A percentile compares a stretch with the other conserved stretches of the same genome.
Conservation (phyloP, 2,329 filamentous ascomycete genomes). For the Aspergillus jensenii region DNA sequence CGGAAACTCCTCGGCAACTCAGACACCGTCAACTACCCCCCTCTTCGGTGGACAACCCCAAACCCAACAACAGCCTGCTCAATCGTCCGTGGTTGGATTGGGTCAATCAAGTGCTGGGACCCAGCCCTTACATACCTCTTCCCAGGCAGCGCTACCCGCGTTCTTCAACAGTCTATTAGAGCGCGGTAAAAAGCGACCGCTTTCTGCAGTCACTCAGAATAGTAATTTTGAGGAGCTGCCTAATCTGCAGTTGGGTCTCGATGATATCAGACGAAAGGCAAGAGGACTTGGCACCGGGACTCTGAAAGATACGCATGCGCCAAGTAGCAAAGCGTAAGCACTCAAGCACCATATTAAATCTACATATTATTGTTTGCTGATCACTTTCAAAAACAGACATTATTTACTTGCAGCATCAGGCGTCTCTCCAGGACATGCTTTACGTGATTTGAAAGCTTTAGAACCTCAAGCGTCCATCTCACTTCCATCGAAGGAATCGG, state of each 20-base stretch:
- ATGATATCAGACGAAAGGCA: conserved; percentile 76
- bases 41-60: conserved; percentile 27
- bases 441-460: conserved; percentile 84
- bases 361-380: not conserved
- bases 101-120: conserved; percentile 23
- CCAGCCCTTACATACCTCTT: conserved; percentile 26
- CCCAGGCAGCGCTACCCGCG: conserved; percentile 50
- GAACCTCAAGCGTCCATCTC: conserved; percentile 61
- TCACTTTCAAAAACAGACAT: conserved; percentile 56
- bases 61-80: conserved; percentile 25
- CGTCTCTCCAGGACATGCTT: conserved; percentile 79
- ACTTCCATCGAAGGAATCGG: conserved; percentile 34
- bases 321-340: conserved; percentile 55
- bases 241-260: conserved; percentile 83
- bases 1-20: conserved; percentile 23
- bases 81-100: conserved; percentile 30
- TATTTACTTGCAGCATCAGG: conserved; percentile 92
- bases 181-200: conserved; percentile 65
- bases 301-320: conserved; percentile 43
- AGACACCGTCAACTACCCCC: conserved; percentile 23
- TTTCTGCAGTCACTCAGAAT: conserved; percentile 60
- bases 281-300: conserved; percentile 73
- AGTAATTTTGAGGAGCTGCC: conserved; percentile 73
- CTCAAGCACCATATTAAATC: not conserved
- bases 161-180: conserved; percentile 67